These are phyloP conservation scores for Eudorina sp. DNA, from an alignment of 139 green algal genomes.

Conservation along the genomic window DNA sequence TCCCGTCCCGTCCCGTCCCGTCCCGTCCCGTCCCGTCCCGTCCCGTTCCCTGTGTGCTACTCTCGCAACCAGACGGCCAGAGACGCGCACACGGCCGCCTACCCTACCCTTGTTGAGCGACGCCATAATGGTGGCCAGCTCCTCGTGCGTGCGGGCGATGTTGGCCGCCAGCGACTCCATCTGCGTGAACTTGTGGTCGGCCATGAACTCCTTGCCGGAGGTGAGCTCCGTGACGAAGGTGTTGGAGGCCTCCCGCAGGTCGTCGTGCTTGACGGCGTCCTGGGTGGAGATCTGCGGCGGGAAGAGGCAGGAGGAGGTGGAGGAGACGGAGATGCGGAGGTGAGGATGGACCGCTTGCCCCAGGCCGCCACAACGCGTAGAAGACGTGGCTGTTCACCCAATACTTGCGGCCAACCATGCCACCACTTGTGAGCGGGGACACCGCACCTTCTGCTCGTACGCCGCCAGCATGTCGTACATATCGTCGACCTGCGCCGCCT, in stretches of 20 bases:
- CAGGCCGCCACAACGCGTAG: too few species aligned
- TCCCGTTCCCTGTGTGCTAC: too few species aligned
- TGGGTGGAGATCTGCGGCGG: slow-evolving; percentile 55
- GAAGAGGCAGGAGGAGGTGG: neutral
- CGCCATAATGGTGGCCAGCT: slow-evolving; percentile 63
- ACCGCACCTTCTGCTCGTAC: slow-evolving; percentile 79
- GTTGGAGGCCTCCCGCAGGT: slow-evolving; percentile 74
- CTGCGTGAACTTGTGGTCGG: slow-evolving; percentile 77
- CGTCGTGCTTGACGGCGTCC: slow-evolving; percentile 83
- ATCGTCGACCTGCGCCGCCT: slow-evolving; percentile 77
- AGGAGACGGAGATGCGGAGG: too few species aligned
- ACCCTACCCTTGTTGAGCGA: slow-evolving; percentile 54
- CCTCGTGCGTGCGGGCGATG: slow-evolving; percentile 72
- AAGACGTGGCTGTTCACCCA: too few species aligned
- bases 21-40: too few species aligned
- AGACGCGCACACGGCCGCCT: too few species aligned
- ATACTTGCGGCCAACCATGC: too few species aligned
- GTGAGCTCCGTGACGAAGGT: slow-evolving; percentile 69
- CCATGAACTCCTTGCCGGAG: slow-evolving; percentile 77
- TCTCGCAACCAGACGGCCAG: too few species aligned
- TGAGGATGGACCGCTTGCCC: too few species aligned
- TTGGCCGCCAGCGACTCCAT: slow-evolving; percentile 66
- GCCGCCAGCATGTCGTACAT: slow-evolving; percentile 88
- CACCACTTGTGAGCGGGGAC: too few species aligned
- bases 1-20: too few species aligned